Conservation (phyloP, 1,284 basidiomycete species). For the Rhodotorula sp. region DNA sequence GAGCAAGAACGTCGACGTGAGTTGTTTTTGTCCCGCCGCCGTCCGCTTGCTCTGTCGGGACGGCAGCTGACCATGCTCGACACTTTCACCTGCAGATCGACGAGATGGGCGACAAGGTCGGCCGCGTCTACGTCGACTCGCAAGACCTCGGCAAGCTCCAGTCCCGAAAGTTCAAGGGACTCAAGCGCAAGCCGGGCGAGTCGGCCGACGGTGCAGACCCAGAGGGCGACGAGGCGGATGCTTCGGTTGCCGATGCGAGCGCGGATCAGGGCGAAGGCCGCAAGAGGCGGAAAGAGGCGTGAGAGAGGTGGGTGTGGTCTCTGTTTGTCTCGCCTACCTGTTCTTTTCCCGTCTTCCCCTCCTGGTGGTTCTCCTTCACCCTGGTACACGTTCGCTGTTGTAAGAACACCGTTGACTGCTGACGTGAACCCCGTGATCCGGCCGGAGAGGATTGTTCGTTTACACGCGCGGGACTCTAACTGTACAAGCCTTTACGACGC, state of each 20-base stretch:
- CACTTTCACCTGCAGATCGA: constrained; percentile 58
- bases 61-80: not conserved
- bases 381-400: not conserved
- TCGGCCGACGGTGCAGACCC: not conserved
- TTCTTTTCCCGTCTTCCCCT: not conserved
- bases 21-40: not conserved
- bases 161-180: constrained; percentile 86
- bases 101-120: constrained; percentile 95
- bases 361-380: not conserved
- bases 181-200: constrained; percentile 51
- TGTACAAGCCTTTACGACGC: too few relatives aligned
- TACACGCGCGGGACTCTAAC: too few relatives aligned
- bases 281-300: not conserved
- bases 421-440: too few relatives aligned
- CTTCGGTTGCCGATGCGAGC: not conserved
- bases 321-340: not conserved
- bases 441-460: not conserved
- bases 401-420: too few relatives aligned
- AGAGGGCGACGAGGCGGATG: not conserved
- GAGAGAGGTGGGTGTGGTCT: not conserved
- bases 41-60: too few relatives aligned
- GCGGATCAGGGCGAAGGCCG: not conserved
- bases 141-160: constrained; percentile 82
- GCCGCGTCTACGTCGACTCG: constrained; percentile 66
- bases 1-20: constrained; percentile 68